phyloP scores from a whole-genome alignment of 1,284 basidiomycete species.

The Fistulina hepatica region DNA sequence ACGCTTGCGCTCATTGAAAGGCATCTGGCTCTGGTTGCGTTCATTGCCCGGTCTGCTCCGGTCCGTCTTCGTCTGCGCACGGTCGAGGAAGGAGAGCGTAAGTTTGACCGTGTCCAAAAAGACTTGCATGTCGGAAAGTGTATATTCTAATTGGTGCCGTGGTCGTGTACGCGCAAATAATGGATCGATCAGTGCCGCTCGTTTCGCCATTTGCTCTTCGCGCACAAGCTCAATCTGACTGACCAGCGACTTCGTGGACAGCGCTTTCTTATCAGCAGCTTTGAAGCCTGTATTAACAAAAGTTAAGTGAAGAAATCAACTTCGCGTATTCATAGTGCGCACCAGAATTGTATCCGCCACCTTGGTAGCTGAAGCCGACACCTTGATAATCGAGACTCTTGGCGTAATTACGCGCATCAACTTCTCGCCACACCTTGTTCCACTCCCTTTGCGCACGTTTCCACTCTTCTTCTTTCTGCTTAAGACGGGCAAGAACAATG shows the following conservation, averaged over 20 bases:
- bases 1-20: constrained; percentile 62
- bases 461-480: constrained; percentile 98
- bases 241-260: constrained; percentile 76
- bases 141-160: constrained; percentile 74
- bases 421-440: constrained; percentile 98
- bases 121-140: constrained; percentile 66
- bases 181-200: constrained; percentile 68
- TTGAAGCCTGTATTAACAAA: no score
- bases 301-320: no score
- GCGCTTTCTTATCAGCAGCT: constrained; percentile 83
- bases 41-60: no score
- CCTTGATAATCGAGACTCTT: constrained; percentile 93
- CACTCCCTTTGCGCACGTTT: constrained; percentile 98
- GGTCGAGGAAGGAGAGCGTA: constrained; percentile 84
- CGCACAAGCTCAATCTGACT: constrained; percentile 84
- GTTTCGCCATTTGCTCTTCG: constrained; percentile 76
- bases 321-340: no score
- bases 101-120: constrained; percentile 85
- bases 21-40: constrained; percentile 55
- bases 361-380: constrained; percentile 70
- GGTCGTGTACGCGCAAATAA: constrained; percentile 61
- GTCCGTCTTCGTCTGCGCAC: no score
- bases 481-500: constrained; percentile 83
- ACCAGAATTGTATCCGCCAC: no score
- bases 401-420: constrained; percentile 88